These are phyloP conservation scores for Lathyrus tuberosus DNA, from an alignment of 306 rosid species.

Conservation along the genomic window DNA sequence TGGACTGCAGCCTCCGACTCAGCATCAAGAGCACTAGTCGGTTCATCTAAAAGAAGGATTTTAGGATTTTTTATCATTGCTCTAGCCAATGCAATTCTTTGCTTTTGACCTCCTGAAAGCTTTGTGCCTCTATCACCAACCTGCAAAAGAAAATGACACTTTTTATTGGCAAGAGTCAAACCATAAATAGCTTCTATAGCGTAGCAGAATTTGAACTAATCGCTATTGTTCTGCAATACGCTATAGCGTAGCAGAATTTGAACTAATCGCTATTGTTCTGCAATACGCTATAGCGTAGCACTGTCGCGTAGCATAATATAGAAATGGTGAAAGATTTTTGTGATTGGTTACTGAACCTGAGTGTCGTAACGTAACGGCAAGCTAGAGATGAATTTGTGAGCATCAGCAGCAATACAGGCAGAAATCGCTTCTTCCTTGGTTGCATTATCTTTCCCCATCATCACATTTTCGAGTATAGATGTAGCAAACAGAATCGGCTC, in stretches of 20 bases:
- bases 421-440: slow-evolving; percentile 77
- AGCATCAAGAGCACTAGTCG: slow-evolving; percentile 92
- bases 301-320: neutral
- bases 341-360: slow-evolving; percentile 51
- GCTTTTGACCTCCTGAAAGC: slow-evolving; percentile 96
- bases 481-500: slow-evolving; percentile 89
- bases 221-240: too few relatives aligned
- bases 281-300: too few relatives aligned
- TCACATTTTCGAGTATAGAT: slow-evolving; percentile 73
- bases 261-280: neutral
- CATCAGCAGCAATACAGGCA: slow-evolving; percentile 86
- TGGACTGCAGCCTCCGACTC: slow-evolving; percentile 80
- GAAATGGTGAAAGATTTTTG: slow-evolving; percentile 13
- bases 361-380: slow-evolving; percentile 85
- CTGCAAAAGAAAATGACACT: slow-evolving; percentile 46
- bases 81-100: slow-evolving; percentile 84
- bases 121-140: slow-evolving; percentile 84
- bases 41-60: slow-evolving; percentile 84
- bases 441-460: slow-evolving; percentile 89
- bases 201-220: neutral
- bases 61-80: slow-evolving; percentile 86
- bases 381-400: slow-evolving; percentile 70
- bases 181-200: neutral
- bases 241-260: neutral
- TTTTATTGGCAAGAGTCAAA: slow-evolving; percentile 15